Evolutionary conservation across 2,329 filamentous ascomycete genomes (phyloP), one percentile per base, ranked within the genome.

Genomic region (Raffaelea arxii): DNA sequence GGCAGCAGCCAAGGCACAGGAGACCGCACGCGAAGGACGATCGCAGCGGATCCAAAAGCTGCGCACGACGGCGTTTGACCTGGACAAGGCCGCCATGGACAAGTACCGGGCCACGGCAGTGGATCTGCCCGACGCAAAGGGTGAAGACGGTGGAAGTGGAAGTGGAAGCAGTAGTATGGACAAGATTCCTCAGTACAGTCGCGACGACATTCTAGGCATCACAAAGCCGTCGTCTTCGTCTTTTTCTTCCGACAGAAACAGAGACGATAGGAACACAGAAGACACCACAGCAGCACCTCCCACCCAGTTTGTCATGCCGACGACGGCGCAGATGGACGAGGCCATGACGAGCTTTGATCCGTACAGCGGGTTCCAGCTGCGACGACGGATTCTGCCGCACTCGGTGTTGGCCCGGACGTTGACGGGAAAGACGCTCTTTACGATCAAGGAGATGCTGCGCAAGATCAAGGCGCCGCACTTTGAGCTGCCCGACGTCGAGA

Each of bases 341-440:
- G 16, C 32, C 14, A 16, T 9, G 10, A 10, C 27, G 27, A 75
- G 78, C 40, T 94, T 92, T 56, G 92, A 98, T 56, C 77, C 86
- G 3, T 95, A 90, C 62, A 96, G 92, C 6, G 79, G 81, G 25
- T 71, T 90, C 32, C 89, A 96, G 59, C 74, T 98, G 14, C 86
- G 84, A 4, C 88, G 82, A 51, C 80, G 92, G 25, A 82, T 88
- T 32, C 75, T 97, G 40, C 85, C 89, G 2, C 90, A 97, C 62
- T 77, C 78, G 21, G 82, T 85, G 18, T 71, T 98, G 21, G 80
- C 84, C 2, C 81, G 90, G 22, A 86, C 86, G 4, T 71, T 98
- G 14, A 72, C 81, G 6, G 80, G 79, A 27, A 95, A 92, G 62
- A 86, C 84, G 44, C 71, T 84, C 3, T 84, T 89, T 55, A 76